Conservation (phyloP, 306 rosid species). For the Canavalia gladiata region DNA sequence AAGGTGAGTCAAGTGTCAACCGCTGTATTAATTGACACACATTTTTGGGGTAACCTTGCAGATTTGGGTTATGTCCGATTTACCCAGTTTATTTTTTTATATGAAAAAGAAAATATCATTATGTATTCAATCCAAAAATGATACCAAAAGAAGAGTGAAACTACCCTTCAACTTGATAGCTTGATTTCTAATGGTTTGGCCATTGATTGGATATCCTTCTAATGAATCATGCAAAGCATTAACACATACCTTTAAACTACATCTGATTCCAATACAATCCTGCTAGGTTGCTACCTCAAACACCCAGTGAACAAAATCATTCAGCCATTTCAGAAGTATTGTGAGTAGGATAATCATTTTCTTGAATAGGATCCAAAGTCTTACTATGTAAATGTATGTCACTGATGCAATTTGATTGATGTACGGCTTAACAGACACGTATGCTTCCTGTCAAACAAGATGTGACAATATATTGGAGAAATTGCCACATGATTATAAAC, state of each 20-base stretch:
- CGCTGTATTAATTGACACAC: too few relatives aligned
- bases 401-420: slow-evolving; percentile 33
- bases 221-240: too few relatives aligned
- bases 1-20: too few relatives aligned
- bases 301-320: background rate
- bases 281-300: background rate
- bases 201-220: too few relatives aligned
- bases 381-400: slow-evolving; percentile 7
- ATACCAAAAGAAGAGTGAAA: too few relatives aligned
- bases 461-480: background rate
- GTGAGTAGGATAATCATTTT: background rate
- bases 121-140: too few relatives aligned
- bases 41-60: too few relatives aligned
- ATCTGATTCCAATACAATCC: background rate
- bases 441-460: slow-evolving; percentile 48
- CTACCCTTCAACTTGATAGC: too few relatives aligned
- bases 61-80: too few relatives aligned
- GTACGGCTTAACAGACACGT: slow-evolving; percentile 38
- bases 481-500: background rate
- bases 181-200: too few relatives aligned
- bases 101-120: too few relatives aligned
- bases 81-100: too few relatives aligned
- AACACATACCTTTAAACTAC: background rate
- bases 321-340: background rate
- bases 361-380: background rate